A percentile compares a stretch with the other conserved stretches of the same genome.
These are phyloP conservation scores for Didymella exigua DNA, from an alignment of 2,329 filamentous ascomycete species.

Conservation along the genomic window DNA sequence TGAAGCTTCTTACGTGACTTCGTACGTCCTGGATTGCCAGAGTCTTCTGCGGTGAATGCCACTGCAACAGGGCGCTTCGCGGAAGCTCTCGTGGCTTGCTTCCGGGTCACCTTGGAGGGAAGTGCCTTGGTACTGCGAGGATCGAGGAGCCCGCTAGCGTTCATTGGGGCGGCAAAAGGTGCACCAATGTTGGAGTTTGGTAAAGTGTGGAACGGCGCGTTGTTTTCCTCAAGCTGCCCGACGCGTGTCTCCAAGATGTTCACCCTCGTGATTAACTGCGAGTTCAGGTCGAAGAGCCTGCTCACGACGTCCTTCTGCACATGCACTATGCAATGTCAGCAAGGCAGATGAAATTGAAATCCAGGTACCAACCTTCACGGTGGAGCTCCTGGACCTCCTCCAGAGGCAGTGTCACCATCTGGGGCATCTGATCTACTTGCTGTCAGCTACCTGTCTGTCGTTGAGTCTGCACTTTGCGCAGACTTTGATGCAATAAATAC, in stretches of 20 bases:
- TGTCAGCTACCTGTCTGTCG: not conserved
- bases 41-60: not conserved
- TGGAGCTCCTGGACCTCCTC: not conserved
- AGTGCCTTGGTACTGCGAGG: not conserved
- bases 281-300: not conserved
- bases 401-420: not conserved
- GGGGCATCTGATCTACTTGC: not conserved
- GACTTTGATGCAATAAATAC: not conserved
- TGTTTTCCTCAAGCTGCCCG: not conserved
- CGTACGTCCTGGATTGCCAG: not conserved
- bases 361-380: not conserved
- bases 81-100: not conserved
- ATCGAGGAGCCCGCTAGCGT: not conserved
- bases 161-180: not conserved
- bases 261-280: not conserved
- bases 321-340: not conserved
- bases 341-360: not conserved
- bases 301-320: not conserved
- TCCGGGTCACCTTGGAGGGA: not conserved
- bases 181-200: not conserved
- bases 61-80: not conserved
- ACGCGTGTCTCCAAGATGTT: not conserved
- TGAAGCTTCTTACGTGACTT: slow-evolving; percentile 18
- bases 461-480: not conserved
- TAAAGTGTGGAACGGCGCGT: not conserved